A percentile compares a stretch with the other conserved stretches of the same genome.
These are phyloP conservation scores for Dictyophora rubrovolvata DNA, from an alignment of 768 basidiomycete species.

Conservation along the genomic window DNA sequence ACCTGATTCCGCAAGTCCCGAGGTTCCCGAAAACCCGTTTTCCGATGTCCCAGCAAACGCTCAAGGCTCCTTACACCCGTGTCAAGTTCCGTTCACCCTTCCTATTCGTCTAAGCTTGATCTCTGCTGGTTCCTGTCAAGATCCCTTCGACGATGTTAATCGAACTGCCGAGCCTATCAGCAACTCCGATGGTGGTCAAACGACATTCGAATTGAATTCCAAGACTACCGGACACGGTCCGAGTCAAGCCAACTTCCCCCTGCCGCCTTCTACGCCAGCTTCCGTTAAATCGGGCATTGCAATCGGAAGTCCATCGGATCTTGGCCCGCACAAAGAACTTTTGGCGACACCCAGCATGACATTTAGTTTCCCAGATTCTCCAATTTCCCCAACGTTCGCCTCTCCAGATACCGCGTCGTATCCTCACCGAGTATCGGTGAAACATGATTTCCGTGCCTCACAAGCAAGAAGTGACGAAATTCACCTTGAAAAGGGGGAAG, in stretches of 20 bases:
- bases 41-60: not conserved
- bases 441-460: not conserved
- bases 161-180: not conserved
- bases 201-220: not conserved
- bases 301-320: not conserved
- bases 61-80: not conserved
- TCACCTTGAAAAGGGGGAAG: slow-evolving; percentile 37
- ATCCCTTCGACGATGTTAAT: slow-evolving; percentile 4
- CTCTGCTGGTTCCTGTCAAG: not conserved
- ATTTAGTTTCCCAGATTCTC: slow-evolving; percentile 7
- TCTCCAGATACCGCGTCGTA: slow-evolving; percentile 2
- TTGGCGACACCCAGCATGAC: not conserved
- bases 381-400: slow-evolving; percentile 6
- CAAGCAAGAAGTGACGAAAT: slow-evolving; percentile 39
- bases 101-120: slow-evolving; percentile 7
- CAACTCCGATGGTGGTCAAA: not conserved
- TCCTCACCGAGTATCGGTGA: slow-evolving; percentile 1
- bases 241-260: slow-evolving; percentile 3
- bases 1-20: not conserved
- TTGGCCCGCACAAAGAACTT: not conserved
- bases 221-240: not conserved
- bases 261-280: not conserved
- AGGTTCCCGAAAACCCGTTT: slow-evolving; percentile 4
- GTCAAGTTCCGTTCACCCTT: not conserved
- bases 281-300: not conserved